Percentiles rank a stretch among this genome's conserved stretches.
phyloP scores from a whole-genome alignment of 495 filamentous ascomycete genomes.

The Penicillium waksmanii region DNA sequence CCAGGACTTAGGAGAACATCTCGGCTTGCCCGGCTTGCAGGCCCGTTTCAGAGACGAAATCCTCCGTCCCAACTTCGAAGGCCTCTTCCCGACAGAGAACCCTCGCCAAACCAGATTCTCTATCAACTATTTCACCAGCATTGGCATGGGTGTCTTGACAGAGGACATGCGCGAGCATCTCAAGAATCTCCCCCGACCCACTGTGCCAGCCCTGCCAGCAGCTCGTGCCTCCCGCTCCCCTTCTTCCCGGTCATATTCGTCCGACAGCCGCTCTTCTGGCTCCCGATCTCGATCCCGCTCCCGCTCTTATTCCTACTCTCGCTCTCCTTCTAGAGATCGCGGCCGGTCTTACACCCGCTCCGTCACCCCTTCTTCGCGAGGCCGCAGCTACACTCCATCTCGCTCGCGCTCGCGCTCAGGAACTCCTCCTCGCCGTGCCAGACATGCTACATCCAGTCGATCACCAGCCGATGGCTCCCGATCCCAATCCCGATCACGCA shows the following conservation, averaged over 20 bases:
- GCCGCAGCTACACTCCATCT: conserved; percentile 43
- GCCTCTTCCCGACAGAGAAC: conserved; percentile 87
- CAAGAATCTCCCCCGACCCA: conserved; percentile 81
- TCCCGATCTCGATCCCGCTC: conserved; percentile 39
- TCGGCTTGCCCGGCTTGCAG: conserved; percentile 80
- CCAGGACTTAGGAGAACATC: conserved; percentile 84
- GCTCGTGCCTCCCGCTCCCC: conserved; percentile 56
- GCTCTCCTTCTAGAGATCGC: conserved; percentile 41
- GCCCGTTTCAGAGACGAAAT: conserved; percentile 75
- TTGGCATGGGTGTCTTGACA: conserved; percentile 91
- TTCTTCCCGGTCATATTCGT: conserved; percentile 62
- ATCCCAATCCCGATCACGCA: conserved; percentile 24
- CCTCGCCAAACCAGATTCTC: conserved; percentile 91
- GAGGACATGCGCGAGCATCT: conserved; percentile 93
- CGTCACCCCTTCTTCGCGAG: conserved; percentile 40
- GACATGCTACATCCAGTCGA: conserved; percentile 40
- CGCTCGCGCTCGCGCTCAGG: conserved; percentile 37
- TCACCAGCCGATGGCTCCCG: conserved; percentile 26
- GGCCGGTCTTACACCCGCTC: conserved; percentile 46
- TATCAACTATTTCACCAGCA: conserved; percentile 98
- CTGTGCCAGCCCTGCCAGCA: conserved; percentile 66
- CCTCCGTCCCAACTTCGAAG: conserved; percentile 76
- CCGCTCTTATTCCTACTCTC: conserved; percentile 45
- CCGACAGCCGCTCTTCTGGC: conserved; percentile 40
- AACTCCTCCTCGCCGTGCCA: conserved; percentile 35